Evolutionary conservation across 139 green algal species (phyloP), one percentile per base, ranked within the genome.

Genomic region (Chlorella sp.): DNA sequence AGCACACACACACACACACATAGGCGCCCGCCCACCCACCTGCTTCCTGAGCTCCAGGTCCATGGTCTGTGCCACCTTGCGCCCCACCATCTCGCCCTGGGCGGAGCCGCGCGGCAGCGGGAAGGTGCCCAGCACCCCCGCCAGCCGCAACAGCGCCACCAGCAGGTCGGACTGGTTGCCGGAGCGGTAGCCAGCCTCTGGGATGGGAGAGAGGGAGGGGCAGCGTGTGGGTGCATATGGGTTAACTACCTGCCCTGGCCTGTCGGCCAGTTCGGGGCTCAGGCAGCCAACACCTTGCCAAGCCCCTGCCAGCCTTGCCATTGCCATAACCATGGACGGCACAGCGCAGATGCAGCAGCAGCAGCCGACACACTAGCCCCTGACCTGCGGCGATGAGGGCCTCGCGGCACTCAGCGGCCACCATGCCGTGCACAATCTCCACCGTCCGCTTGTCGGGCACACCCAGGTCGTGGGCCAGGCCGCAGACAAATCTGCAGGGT

Each of bases 41-140:
- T 36, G 68, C 64, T 78, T 83, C 7, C 88, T 34, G n/a, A 91
- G 84, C 44, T 85, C 69, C n/a, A 91, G 55, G 7, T 60, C 85
- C 44, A 81, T 89, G 21, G 69, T 47, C 39, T 84, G 47, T 30
- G 71, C 51, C 17, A 92, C 75, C 65, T 39, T 57, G 16, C 57
- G 62, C 11, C 72, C 89, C 30, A 93, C 74, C 56, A 93, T 55
- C n/a, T 92, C 89, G 17, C 78, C 79, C 78, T 93, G 74, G 12
- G 89, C 41, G 18, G 65, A 84, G 28, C 73, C 68, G 3, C 20
- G 56, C 11, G 82, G 82, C 51, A 92, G 68, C 12, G 89, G 89
- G 41, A 91, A 89, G 26, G 38, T 38, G 38, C 72, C n/a, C 51
- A 93, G 70, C 25, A 82, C 41, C 23, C 39, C 47, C 12, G 76